phyloP scores from a whole-genome alignment of 2,329 filamentous ascomycete species.

The Clonostachys chloroleuca region DNA sequence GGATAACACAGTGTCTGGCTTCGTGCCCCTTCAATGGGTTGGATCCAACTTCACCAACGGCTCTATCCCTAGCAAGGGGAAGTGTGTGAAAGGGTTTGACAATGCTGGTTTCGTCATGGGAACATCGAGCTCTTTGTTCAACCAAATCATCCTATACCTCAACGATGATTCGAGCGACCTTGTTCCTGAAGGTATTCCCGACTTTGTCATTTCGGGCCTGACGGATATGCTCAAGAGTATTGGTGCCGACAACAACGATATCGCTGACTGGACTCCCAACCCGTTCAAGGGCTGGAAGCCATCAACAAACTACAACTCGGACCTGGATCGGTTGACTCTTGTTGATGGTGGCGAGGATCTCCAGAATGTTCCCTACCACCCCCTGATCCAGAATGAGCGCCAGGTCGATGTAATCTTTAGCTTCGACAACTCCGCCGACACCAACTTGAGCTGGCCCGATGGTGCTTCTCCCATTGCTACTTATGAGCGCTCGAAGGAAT shows the following conservation, averaged over 20 bases:
- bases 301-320: slow-evolving; percentile 31
- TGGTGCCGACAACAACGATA: slow-evolving; percentile 64
- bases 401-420: slow-evolving; percentile 60
- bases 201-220: slow-evolving; percentile 38
- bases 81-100: slow-evolving; percentile 62
- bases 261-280: slow-evolving; percentile 66
- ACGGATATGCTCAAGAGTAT: slow-evolving; percentile 45
- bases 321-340: slow-evolving; percentile 57
- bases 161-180: slow-evolving; percentile 36
- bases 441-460: slow-evolving; percentile 52
- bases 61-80: slow-evolving; percentile 33
- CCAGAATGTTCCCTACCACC: slow-evolving; percentile 77
- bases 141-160: slow-evolving; percentile 68
- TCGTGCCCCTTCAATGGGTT: slow-evolving; percentile 54
- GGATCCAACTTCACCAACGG: slow-evolving; percentile 55
- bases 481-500: slow-evolving; percentile 45
- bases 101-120: slow-evolving; percentile 79
- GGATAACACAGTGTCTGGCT: slow-evolving; percentile 55
- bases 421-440: slow-evolving; percentile 61
- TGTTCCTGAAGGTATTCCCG: slow-evolving; percentile 41
- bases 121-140: slow-evolving; percentile 79
- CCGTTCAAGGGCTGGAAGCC: slow-evolving; percentile 50
- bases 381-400: slow-evolving; percentile 43
- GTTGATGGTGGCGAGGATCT: slow-evolving; percentile 78
- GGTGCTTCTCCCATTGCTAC: slow-evolving; percentile 54